These are phyloP conservation scores for Adansonia grandidieri DNA, from an alignment of 441 rosid species.

Conservation along the genomic window DNA sequence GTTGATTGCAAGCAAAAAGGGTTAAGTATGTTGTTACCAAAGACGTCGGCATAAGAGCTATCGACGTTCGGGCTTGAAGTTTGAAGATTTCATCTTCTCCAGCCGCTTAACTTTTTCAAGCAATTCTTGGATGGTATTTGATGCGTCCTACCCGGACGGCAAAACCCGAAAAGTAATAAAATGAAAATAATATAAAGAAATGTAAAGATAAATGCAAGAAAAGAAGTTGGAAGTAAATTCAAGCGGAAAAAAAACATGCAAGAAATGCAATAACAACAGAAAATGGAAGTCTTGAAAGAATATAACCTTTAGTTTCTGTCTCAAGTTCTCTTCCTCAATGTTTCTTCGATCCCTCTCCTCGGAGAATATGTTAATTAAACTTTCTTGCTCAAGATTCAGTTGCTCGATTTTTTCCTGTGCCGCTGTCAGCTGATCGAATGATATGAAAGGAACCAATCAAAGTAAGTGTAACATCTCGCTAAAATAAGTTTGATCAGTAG, in stretches of 20 bases:
- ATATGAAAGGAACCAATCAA: neutral
- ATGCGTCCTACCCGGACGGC: conserved; percentile 49
- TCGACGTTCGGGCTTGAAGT: neutral
- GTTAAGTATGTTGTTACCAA: neutral
- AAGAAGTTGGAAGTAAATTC: neutral
- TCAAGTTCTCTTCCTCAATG: conserved; percentile 64
- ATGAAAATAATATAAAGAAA: neutral
- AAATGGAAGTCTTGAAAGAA: neutral
- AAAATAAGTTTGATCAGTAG: neutral
- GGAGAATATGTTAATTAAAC: conserved; percentile 60
- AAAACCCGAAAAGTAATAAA: neutral
- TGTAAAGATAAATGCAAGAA: neutral
- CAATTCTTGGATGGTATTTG: conserved; percentile 51
- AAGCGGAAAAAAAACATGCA: neutral
- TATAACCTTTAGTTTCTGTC: conserved; percentile 60
- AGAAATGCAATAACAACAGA: neutral
- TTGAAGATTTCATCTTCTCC: conserved; percentile 47
- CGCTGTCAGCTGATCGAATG: conserved; percentile 47
- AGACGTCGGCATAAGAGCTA: neutral
- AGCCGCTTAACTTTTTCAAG: conserved; percentile 51
- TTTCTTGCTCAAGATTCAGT: conserved; percentile 65
- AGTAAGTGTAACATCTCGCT: neutral
- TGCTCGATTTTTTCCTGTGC: conserved; percentile 53
- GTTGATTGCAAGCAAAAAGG: neutral
- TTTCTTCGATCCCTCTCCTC: conserved; percentile 83